A percentile compares a stretch with the other conserved stretches of the same genome.
Conservation (phyloP, 2,329 filamentous ascomycete species). For the Curvularia sp. region DNA sequence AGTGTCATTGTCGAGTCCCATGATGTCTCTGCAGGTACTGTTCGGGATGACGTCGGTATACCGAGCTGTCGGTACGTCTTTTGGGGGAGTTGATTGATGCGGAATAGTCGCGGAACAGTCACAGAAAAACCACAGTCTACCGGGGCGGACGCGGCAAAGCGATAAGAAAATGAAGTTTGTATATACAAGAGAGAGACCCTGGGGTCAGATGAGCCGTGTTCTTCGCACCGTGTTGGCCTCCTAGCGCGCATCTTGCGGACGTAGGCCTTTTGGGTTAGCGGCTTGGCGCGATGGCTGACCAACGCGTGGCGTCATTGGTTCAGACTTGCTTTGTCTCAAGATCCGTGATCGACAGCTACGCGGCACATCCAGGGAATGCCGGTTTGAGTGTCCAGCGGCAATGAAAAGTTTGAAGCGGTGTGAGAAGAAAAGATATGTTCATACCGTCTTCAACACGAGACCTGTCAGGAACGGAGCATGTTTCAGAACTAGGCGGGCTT, state of each 20-base stretch:
- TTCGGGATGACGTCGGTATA: constrained; percentile 34
- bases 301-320: constrained; percentile 14
- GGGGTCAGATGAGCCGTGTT: constrained; percentile 17
- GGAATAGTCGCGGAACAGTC: constrained; percentile 6
- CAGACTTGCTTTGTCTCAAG: not conserved
- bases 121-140: not conserved
- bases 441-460: not conserved
- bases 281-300: constrained; percentile 13
- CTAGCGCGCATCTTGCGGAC: constrained; percentile 10
- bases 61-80: constrained; percentile 11
- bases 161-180: constrained; percentile 9
- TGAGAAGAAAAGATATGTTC: not conserved
- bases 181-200: constrained; percentile 12
- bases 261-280: constrained; percentile 13
- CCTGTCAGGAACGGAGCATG: not conserved
- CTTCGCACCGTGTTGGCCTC: constrained; percentile 28
- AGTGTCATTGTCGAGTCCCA: constrained; percentile 66
- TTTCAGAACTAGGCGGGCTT: not conserved
- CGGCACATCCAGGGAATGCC: not conserved
- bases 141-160: constrained; percentile 1
- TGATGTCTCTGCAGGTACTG: constrained; percentile 20
- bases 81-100: not conserved
- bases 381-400: not conserved
- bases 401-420: not conserved
- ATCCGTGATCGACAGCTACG: not conserved